Conservation (phyloP, 1,284 basidiomycete species). For the Xanthoconium separans region DNA sequence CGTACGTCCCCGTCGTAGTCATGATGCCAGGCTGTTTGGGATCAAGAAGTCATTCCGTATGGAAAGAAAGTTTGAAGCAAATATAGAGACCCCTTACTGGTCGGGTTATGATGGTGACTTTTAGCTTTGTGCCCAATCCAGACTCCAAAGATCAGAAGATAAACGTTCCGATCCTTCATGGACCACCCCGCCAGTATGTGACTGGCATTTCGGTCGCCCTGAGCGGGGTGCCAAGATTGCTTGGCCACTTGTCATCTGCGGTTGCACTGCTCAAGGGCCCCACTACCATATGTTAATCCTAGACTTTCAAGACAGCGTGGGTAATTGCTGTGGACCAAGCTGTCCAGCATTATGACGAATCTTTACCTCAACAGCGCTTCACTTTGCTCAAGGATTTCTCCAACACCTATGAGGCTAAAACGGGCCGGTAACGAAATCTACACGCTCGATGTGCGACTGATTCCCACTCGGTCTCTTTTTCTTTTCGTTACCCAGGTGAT, state of each 20-base stretch:
- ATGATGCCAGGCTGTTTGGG: too few species aligned
- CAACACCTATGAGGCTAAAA: constrained; percentile 55
- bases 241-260: neutral
- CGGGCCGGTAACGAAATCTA: constrained; percentile 39
- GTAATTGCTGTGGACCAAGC: neutral
- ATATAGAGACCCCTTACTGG: too few species aligned
- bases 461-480: constrained; percentile 1
- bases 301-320: neutral
- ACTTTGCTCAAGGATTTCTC: constrained; percentile 62
- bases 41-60: too few species aligned
- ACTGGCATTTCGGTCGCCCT: too few species aligned
- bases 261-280: neutral
- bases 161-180: too few species aligned
- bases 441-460: neutral
- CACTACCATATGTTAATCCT: too few species aligned
- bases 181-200: too few species aligned
- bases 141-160: too few species aligned
- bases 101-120: too few species aligned
- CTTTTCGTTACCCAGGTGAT: constrained; percentile 33
- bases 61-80: too few species aligned
- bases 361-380: neutral
- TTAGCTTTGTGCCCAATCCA: too few species aligned
- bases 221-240: neutral
- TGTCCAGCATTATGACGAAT: neutral
- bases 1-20: too few species aligned